These are phyloP conservation scores for Neopestalotiopsis clavispora DNA, from an alignment of 2,329 filamentous ascomycete species.

Conservation along the genomic window DNA sequence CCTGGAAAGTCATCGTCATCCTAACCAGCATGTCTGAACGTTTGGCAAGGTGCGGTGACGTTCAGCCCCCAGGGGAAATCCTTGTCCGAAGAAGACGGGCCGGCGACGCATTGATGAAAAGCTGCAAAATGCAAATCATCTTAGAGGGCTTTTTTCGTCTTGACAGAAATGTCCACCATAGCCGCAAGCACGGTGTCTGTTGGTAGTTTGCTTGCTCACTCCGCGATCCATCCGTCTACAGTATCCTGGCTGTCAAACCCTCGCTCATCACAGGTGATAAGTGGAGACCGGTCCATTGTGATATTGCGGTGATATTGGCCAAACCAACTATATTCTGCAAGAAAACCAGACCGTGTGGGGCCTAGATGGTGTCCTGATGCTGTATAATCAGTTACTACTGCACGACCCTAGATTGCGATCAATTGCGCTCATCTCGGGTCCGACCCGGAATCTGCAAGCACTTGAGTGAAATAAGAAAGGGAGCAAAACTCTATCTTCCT, in stretches of 20 bases:
- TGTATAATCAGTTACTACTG: background rate
- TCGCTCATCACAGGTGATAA: slow-evolving; percentile 20
- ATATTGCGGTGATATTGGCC: slow-evolving; percentile 10
- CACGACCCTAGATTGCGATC: background rate
- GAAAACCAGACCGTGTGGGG: background rate
- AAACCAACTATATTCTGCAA: slow-evolving; percentile 15
- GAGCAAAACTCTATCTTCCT: background rate
- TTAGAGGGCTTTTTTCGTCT: slow-evolving; percentile 22
- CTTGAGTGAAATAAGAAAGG: background rate
- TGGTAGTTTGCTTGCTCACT: slow-evolving; percentile 2
- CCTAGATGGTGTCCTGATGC: background rate
- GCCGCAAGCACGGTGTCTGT: background rate
- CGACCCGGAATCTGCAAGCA: slow-evolving; percentile 1
- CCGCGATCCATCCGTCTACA: background rate
- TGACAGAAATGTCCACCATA: slow-evolving; percentile 20
- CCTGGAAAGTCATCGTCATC: background rate
- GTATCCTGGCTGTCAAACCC: slow-evolving; percentile 12
- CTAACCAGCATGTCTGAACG: background rate
- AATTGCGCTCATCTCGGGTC: background rate
- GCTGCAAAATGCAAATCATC: slow-evolving; percentile 30
- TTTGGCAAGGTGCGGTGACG: slow-evolving; percentile 5
- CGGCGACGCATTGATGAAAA: slow-evolving; percentile 13
- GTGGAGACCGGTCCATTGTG: slow-evolving; percentile 18
- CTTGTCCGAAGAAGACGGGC: slow-evolving; percentile 5
- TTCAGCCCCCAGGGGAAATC: background rate